phyloP scores from a whole-genome alignment of 805 yeast genomes.

The Kurtzmaniella cleridarum region DNA sequence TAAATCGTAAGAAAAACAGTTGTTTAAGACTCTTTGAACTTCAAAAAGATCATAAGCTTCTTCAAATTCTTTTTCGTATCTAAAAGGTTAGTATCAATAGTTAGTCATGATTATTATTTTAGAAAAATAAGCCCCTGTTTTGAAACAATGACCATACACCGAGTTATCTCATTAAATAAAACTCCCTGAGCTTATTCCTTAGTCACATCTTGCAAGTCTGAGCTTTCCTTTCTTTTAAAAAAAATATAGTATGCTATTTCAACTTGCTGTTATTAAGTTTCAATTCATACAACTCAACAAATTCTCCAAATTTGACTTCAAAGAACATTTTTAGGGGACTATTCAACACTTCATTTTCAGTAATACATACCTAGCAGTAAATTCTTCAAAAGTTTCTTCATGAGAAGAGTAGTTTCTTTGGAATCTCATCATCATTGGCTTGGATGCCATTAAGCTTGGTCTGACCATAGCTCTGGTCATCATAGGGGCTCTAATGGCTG shows the following conservation, averaged over 20 bases:
- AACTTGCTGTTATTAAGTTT: no score
- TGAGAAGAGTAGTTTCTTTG: slow-evolving; percentile 72
- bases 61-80: slow-evolving; percentile 94
- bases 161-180: no score
- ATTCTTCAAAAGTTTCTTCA: slow-evolving; percentile 93
- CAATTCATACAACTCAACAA: no score
- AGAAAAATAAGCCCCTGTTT: no score
- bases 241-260: no score
- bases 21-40: slow-evolving; percentile 85
- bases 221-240: no score
- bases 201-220: no score
- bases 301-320: no score
- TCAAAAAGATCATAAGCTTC: slow-evolving; percentile 42
- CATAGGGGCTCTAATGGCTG: slow-evolving; percentile 35
- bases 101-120: no score
- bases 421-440: slow-evolving; percentile 12
- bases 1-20: slow-evolving; percentile 96
- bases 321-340: not conserved
- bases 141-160: no score
- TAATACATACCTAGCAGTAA: slow-evolving; percentile 62
- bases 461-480: slow-evolving; percentile 21
- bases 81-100: slow-evolving; percentile 31
- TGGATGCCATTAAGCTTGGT: slow-evolving; percentile 10
- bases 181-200: no score
- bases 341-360: not conserved